Conservation (phyloP, 768 basidiomycete species). For the Suillus cothurnatus region DNA sequence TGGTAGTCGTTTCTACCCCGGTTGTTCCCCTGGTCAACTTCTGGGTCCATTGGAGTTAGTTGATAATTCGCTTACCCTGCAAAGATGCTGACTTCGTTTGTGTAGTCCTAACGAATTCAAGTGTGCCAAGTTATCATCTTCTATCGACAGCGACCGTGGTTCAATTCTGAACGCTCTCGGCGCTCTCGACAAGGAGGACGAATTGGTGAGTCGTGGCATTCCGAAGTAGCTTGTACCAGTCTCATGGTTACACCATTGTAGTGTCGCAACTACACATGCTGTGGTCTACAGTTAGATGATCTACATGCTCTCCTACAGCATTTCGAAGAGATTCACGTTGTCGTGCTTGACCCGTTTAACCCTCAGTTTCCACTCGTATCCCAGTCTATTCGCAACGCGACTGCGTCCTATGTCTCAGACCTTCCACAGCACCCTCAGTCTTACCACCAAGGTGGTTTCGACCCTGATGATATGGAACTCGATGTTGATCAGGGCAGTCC, state of each 20-base stretch:
- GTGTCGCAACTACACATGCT: conserved; percentile 91
- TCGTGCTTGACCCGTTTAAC: conserved; percentile 58
- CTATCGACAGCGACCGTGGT: conserved; percentile 61
- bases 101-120: conserved; percentile 49
- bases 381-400: background rate
- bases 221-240: background rate
- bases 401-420: conserved; percentile 29
- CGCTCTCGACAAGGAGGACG: conserved; percentile 69
- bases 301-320: conserved; percentile 88
- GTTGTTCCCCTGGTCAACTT: conserved; percentile 63
- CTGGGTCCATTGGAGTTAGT: conserved; percentile 69
- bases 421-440: conserved; percentile 23
- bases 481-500: conserved; percentile 62
- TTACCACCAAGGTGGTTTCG: conserved; percentile 49
- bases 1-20: conserved; percentile 62
- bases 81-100: conserved; percentile 5
- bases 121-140: conserved; percentile 49
- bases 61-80: background rate
- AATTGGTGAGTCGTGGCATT: conserved; percentile 52
- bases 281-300: conserved; percentile 75
- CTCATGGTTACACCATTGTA: conserved; percentile 24
- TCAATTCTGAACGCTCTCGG: conserved; percentile 66
- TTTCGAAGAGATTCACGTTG: conserved; percentile 88
- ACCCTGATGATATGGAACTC: conserved; percentile 83
- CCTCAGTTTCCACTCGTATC: conserved; percentile 26